Conservation (phyloP, 306 rosid genomes). For the Delonix regia region DNA sequence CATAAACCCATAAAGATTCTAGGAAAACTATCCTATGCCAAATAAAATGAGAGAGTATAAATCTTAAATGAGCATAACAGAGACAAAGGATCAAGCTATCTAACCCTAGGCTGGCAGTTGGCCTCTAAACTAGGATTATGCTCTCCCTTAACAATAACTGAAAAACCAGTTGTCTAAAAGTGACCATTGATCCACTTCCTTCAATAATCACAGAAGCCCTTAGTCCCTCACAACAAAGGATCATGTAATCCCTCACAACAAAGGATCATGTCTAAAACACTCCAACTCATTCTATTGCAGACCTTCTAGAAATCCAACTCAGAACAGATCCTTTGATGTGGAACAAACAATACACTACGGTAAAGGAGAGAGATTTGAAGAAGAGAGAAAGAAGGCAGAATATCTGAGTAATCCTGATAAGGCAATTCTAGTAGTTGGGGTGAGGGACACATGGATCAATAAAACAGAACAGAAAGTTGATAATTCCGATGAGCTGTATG, state of each 20-base stretch:
- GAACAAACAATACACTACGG: background rate
- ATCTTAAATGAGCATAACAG: background rate
- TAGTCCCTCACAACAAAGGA: background rate
- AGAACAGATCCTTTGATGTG: background rate
- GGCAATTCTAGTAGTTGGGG: background rate
- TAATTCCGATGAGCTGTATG: no score
- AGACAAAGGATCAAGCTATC: background rate
- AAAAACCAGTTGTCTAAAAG: background rate
- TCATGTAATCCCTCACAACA: background rate
- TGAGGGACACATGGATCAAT: no score
- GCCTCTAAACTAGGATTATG: background rate
- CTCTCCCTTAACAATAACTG: background rate
- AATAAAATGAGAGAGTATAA: background rate
- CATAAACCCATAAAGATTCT: background rate
- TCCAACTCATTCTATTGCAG: background rate
- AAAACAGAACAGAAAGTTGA: no score
- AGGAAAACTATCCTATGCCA: background rate
- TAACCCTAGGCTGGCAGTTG: background rate
- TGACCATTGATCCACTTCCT: background rate
- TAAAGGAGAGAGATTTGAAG: no score
- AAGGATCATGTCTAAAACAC: background rate
- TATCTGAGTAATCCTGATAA: background rate
- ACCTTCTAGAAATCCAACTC: background rate
- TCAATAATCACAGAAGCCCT: background rate
- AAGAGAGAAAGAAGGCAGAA: background rate